Percentiles rank a stretch among this genome's conserved stretches.
These are phyloP conservation scores for Boletus calvinii DNA, from an alignment of 1,284 basidiomycete species.

Conservation along the genomic window DNA sequence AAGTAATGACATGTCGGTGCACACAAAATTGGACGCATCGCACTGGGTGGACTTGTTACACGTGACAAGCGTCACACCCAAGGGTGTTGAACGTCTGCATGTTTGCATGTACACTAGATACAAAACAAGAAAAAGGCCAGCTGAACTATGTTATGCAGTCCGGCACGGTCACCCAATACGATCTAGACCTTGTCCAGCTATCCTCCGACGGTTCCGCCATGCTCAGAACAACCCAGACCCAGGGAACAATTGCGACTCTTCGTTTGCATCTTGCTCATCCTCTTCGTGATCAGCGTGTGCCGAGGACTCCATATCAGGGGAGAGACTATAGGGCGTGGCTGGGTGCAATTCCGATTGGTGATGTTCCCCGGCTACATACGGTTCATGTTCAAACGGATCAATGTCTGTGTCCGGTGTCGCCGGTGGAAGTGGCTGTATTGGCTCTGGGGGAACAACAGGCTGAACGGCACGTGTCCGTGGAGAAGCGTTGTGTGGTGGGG, in stretches of 20 bases:
- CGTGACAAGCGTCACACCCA: constrained; percentile 3
- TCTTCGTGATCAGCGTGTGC: constrained; percentile 19
- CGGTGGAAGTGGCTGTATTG: constrained; percentile 16
- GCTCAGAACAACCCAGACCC: constrained; percentile 54
- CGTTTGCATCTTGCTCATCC: constrained; percentile 41
- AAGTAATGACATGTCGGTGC: constrained; percentile 25
- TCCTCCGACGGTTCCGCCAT: not conserved
- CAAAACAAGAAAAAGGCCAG: constrained; percentile 16
- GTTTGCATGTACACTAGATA: constrained; percentile 23
- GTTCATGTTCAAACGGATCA: constrained; percentile 40
- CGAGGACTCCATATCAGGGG: constrained; percentile 18
- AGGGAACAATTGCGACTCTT: constrained; percentile 50
- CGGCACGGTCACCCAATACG: constrained; percentile 6
- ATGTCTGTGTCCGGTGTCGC: constrained; percentile 33
- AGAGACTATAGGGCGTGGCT: constrained; percentile 32
- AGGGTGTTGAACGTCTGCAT: not conserved
- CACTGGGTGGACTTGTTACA: not conserved
- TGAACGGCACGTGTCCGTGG: constrained; percentile 14
- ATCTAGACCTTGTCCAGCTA: constrained; percentile 12
- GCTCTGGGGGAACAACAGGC: constrained; percentile 12
- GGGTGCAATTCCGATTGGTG: constrained; percentile 14
- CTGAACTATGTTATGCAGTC: constrained; percentile 13
- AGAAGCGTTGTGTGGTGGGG: constrained; percentile 4
- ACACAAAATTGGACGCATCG: not conserved
- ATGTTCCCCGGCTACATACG: constrained; percentile 24